Evolutionary conservation across 768 basidiomycete genomes (phyloP), one percentile per base, ranked within the genome.

Genomic region (Omphalotus guepiniiformis): DNA sequence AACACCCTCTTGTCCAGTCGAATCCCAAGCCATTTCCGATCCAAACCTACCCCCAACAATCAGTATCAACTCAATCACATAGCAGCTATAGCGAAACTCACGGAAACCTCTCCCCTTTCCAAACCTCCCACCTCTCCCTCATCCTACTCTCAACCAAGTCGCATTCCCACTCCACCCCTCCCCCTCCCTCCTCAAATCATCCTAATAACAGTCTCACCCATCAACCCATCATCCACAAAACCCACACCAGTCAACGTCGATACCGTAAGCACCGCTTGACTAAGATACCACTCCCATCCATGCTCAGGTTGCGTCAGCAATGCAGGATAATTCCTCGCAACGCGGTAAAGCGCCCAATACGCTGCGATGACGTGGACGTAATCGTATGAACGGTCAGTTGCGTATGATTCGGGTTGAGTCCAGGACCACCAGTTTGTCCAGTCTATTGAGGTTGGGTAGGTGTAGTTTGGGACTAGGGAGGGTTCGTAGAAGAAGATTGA

Each of bases 401-500:
- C 71, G 50, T 64, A 80, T 1, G 75, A 69, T 0, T 63, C 64
- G 3, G 73, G 73, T 53, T 70, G 63, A 47, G 76, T 72, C 78
- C 77, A 80, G 1, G 75, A 76, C 76, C 77, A 79, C 76, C 77
- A 78, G 48, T 75, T 73, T 4, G 69, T 67, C 75, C 75, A 80
- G 55, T 70, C 55, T 42, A 78, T 73, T 8, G 52, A 62, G 0
- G 67, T 59, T 2, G 78, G 78, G 55, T 80, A 80, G 11, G 56
- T 52, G 56, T 80, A 80, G 30, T 58, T 62, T 0, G 77, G 70
- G 0, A 72, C 65, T 15, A 71, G 57, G 6, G 55, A 53, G 5
- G 77, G 76, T 49, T 80, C 63, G 44, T 79, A 78, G 61, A 68
- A 80, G 58, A 71, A 80, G 4, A 78, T 74, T 1, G 75, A 60